Base-by-base conservation (phyloP, 768 basidiomycete genomes). In the Russula earlei region DNA sequence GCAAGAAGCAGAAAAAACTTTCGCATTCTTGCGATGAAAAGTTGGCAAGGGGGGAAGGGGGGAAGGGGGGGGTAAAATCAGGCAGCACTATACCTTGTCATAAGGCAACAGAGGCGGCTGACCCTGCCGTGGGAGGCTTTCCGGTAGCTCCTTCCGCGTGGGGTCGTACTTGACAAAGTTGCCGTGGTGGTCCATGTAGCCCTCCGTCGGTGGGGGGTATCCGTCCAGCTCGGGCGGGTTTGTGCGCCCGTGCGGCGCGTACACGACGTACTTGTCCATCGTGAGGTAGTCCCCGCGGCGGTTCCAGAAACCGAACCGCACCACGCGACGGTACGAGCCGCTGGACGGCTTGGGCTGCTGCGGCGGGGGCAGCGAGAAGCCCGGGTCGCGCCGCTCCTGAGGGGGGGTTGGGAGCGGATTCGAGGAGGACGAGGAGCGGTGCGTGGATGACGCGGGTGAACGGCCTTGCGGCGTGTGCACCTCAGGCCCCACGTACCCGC, bases 221-320 rank as follows among this genome's bases (percentile, higher is more conserved):
- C 74, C 68, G 40, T 70, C 68, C 24, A 89, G 72, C 9, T 89
- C 87, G 0, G 64, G 59, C 1, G 87, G 87, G 62, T 81, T 82
- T n/a, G 76, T 74, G 44, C 68, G 66, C 8, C 73, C 67, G 0
- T 66, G 68, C 1, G 87, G 87, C 8, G 83, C 85, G 54, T 82
- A 87, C 29, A 89, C 85, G 59, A 87, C 72, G 62, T 71, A 82
- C 45, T 75, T 74, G 19, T 72, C 68, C 20, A 66, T 50, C 20
- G 82, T 84, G 33, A 85, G 74, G 61, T 86, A 79, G 65, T 89
- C 87, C 0, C 87, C 87, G 1, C 85, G 79, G n/a, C 76, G 65
- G 61, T 89, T 89, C 87, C 87, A 89, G 61, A 72, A 80, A 1
- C 86, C 87, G 33, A 69, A 68, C 19, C 85, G 82, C 9, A 72